Percentiles rank a stretch among this genome's conserved stretches.
Evolutionary conservation across 2,329 filamentous ascomycete species (phyloP).

Genomic region (Apiospora arundinis): DNA sequence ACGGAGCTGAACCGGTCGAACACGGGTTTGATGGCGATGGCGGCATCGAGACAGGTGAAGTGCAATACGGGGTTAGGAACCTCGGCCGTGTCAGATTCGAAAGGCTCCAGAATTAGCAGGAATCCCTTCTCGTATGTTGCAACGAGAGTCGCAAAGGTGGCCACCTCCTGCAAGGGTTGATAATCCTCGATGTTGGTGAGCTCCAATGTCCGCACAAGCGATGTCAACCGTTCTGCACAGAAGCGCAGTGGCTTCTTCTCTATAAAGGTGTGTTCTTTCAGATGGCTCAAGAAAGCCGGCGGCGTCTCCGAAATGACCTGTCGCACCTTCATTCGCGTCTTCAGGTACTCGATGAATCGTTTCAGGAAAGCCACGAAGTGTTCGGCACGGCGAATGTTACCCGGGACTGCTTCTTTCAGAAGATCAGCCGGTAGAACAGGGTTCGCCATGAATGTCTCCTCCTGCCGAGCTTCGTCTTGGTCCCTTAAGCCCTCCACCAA

Average conservation of each 20-base stretch:
- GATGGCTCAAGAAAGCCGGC: constrained; percentile 87
- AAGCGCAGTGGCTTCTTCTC: constrained; percentile 95
- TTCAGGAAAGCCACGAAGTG: constrained; percentile 96
- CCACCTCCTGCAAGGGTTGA: constrained; percentile 94
- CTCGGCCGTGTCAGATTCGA: constrained; percentile 92
- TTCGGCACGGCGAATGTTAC: constrained; percentile 93
- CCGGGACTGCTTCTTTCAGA: constrained; percentile 92
- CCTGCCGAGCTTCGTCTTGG: constrained; percentile 86
- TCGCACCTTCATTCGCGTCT: constrained; percentile 97
- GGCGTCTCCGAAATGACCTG: constrained; percentile 98
- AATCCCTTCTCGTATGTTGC: constrained; percentile 98
- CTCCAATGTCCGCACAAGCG: constrained; percentile 91
- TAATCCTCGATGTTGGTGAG: constrained; percentile 98
- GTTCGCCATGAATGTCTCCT: constrained; percentile 97
- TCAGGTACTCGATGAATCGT: constrained; percentile 96
- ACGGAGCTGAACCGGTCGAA: constrained; percentile 98
- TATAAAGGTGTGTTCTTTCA: constrained; percentile 96
- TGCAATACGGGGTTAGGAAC: constrained; percentile 97
- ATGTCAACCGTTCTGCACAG: constrained; percentile 93
- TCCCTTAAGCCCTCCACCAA: constrained; percentile 89
- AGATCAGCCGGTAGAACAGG: constrained; percentile 93
- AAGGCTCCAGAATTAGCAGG: constrained; percentile 94
- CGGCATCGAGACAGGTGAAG: constrained; percentile 94
- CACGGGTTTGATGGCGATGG: constrained; percentile 96
- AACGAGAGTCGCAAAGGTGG: constrained; percentile 93